A percentile compares a stretch with the other conserved stretches of the same genome.
phyloP scores from a whole-genome alignment of 768 basidiomycete species.

The Panaeolus cyanescens region DNA sequence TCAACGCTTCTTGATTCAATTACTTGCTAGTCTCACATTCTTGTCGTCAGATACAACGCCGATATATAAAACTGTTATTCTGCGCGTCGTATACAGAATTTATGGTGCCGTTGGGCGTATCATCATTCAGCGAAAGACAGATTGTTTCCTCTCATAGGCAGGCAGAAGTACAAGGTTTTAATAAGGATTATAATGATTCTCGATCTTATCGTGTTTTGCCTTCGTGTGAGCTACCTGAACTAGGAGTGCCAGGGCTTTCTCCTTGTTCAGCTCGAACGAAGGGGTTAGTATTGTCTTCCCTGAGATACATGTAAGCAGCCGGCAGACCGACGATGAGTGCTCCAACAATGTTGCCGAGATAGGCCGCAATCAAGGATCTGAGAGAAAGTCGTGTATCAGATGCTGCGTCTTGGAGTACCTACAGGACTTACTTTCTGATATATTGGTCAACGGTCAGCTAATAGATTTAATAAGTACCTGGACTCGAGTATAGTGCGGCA shows the following conservation, averaged over 20 bases:
- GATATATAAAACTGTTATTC: too few species aligned
- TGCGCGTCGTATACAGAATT: too few species aligned
- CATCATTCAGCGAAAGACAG: too few species aligned
- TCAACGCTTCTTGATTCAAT: conserved; percentile 23
- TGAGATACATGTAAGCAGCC: conserved; percentile 63
- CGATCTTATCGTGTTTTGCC: neutral
- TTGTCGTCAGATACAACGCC: too few species aligned
- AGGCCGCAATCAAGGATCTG: conserved; percentile 65
- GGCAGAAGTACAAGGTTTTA: too few species aligned
- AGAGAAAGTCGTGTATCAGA: neutral
- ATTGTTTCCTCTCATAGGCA: too few species aligned
- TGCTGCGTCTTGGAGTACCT: neutral
- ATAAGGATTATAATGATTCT: too few species aligned
- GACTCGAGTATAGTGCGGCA: neutral
- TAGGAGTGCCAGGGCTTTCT: neutral
- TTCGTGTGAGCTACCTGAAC: neutral
- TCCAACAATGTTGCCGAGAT: conserved; percentile 69
- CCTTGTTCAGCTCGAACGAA: neutral
- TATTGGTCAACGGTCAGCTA: conserved; percentile 57
- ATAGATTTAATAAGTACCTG: neutral
- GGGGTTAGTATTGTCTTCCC: conserved; percentile 28
- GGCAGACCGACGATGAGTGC: conserved; percentile 66
- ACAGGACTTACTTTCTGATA: conserved; percentile 59
- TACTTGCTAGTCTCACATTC: too few species aligned
- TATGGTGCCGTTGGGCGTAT: too few species aligned